Percentiles rank a stretch among this genome's conserved stretches.
phyloP scores from a whole-genome alignment of 2,329 filamentous ascomycete species.

The Fusarium xylarioides region DNA sequence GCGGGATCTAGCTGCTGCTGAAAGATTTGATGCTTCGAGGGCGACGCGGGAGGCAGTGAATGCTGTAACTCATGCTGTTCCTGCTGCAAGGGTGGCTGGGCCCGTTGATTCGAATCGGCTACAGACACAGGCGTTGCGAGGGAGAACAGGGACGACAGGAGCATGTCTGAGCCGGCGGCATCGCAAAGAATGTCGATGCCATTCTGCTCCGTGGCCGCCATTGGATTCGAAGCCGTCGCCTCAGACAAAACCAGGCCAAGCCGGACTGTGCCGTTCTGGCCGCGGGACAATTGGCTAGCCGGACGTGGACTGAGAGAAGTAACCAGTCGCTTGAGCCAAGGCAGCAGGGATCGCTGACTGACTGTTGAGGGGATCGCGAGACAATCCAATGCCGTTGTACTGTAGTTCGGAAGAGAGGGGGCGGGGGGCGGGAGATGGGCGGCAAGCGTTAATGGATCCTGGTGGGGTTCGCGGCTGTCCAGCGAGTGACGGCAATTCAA shows the following conservation, averaged over 20 bases:
- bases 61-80: slow-evolving; percentile 32
- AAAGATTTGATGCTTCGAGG: slow-evolving; percentile 26
- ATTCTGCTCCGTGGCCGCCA: slow-evolving; percentile 41
- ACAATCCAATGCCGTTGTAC: slow-evolving; percentile 24
- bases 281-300: not conserved
- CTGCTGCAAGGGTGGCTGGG: slow-evolving; percentile 24
- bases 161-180: slow-evolving; percentile 42
- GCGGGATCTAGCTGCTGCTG: slow-evolving; percentile 32
- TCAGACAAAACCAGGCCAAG: slow-evolving; percentile 10
- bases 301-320: not conserved
- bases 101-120: slow-evolving; percentile 28
- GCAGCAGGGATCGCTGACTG: not conserved
- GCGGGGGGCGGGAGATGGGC: too few species aligned
- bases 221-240: slow-evolving; percentile 15
- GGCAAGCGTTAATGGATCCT: slow-evolving; percentile 11
- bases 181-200: slow-evolving; percentile 43
- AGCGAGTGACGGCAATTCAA: slow-evolving; percentile 23
- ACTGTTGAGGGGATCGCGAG: slow-evolving; percentile 24
- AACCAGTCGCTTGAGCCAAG: slow-evolving; percentile 7
- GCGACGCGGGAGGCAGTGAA: slow-evolving; percentile 21
- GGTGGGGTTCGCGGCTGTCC: slow-evolving; percentile 17
- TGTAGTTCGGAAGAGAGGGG: slow-evolving; percentile 32
- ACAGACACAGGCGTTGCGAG: slow-evolving; percentile 33
- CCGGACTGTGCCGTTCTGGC: slow-evolving; percentile 20
- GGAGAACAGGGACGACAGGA: slow-evolving; percentile 41